These are phyloP conservation scores for Cyclotella baltica DNA, from an alignment of 108 stramenopile species.

Conservation along the genomic window DNA sequence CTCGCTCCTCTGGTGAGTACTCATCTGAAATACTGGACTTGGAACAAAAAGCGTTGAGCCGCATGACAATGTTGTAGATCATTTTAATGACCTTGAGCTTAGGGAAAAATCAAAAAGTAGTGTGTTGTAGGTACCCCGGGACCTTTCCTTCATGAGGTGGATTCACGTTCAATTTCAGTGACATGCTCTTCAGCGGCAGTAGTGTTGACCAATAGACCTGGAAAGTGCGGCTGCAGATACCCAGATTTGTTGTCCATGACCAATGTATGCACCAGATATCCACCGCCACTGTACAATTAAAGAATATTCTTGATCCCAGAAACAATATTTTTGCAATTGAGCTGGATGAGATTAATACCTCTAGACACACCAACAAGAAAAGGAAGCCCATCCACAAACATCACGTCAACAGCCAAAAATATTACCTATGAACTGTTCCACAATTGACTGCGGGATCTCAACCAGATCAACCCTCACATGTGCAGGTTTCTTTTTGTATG, in stretches of 20 bases:
- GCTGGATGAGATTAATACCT: constrained; percentile 38
- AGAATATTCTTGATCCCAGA: constrained; percentile 2
- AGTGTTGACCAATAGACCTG: constrained; percentile 22
- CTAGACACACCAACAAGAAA: constrained; percentile 43
- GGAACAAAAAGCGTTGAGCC: constrained; percentile 42
- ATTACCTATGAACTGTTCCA: constrained; percentile 22
- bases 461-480: constrained; percentile 26
- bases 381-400: constrained; percentile 47
- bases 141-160: constrained; percentile 30
- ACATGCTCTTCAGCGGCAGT: constrained; percentile 45
- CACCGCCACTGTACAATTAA: constrained; percentile 10
- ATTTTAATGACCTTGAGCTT: constrained; percentile 21
- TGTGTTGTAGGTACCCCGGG: constrained; percentile 13
- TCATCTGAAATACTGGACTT: constrained; percentile 24
- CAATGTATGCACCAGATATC: constrained; percentile 11
- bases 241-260: constrained; percentile 30
- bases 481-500: background rate
- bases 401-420: constrained; percentile 38
- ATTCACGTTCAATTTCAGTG: constrained; percentile 16
- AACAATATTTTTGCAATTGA: too few relatives aligned
- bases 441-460: constrained; percentile 27
- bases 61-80: constrained; percentile 21
- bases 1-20: constrained; percentile 23
- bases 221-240: constrained; percentile 1
- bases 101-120: constrained; percentile 25